These are phyloP conservation scores for Pyrus hybrid DNA, from an alignment of 331 rosid species.

Conservation along the genomic window DNA sequence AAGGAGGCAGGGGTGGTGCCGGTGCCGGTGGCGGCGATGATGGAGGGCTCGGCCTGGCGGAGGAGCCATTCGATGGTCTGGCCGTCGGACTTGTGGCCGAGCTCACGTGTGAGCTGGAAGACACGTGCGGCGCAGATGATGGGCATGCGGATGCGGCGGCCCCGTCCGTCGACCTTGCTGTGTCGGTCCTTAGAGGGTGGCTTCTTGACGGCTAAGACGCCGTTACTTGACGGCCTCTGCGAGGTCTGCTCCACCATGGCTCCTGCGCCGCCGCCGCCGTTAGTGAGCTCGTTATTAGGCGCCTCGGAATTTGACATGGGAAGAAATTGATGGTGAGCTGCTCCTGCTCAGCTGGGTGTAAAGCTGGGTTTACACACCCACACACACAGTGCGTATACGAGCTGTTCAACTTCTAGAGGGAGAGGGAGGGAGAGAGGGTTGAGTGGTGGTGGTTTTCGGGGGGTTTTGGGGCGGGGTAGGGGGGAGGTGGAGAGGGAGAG, in stretches of 20 bases:
- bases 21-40: constrained; percentile 94
- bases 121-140: constrained; percentile 94
- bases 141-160: constrained; percentile 96
- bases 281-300: constrained; percentile 35
- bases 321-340: background rate
- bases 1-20: constrained; percentile 55
- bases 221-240: constrained; percentile 24
- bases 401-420: background rate
- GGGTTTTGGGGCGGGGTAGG: too few relatives aligned
- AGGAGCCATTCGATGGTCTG: constrained; percentile 99
- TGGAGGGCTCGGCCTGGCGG: constrained; percentile 96
- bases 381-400: too few relatives aligned
- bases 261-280: constrained; percentile 25
- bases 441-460: background rate
- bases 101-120: constrained; percentile 92
- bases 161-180: constrained; percentile 92
- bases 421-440: background rate
- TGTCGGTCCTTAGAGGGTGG: constrained; percentile 93
- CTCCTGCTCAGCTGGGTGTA: too few relatives aligned
- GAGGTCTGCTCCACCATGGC: background rate
- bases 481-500: too few relatives aligned
- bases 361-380: too few relatives aligned
- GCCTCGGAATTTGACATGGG: constrained; percentile 83
- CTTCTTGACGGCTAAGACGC: constrained; percentile 55
- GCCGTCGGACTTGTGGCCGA: constrained; percentile 93